phyloP scores from a whole-genome alignment of 2,329 filamentous ascomycete genomes.

The Cordyceps cateniannulata region DNA sequence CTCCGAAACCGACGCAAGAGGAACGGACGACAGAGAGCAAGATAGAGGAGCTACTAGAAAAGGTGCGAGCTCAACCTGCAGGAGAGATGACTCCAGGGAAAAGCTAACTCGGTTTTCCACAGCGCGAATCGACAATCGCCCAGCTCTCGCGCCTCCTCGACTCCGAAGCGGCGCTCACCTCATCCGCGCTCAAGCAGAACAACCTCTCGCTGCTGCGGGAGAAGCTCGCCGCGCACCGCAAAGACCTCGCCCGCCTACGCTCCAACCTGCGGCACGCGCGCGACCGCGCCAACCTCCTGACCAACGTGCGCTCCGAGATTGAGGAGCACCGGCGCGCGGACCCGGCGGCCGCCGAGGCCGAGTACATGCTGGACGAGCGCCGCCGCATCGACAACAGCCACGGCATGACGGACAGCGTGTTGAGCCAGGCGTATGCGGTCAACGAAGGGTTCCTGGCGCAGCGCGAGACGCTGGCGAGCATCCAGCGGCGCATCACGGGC shows the following conservation, averaged over 20 bases:
- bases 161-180: slow-evolving; percentile 78
- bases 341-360: slow-evolving; percentile 77
- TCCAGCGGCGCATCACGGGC: slow-evolving; percentile 83
- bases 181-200: slow-evolving; percentile 94
- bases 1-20: slow-evolving; percentile 77
- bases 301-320: slow-evolving; percentile 87
- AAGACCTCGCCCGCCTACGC: slow-evolving; percentile 71
- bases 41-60: slow-evolving; percentile 77
- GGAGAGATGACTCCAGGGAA: too few relatives aligned
- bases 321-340: slow-evolving; percentile 79
- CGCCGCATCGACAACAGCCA: slow-evolving; percentile 81
- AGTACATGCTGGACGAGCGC: slow-evolving; percentile 95
- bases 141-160: slow-evolving; percentile 87
- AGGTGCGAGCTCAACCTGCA: slow-evolving; percentile 39
- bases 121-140: slow-evolving; percentile 76
- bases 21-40: slow-evolving; percentile 74
- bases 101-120: slow-evolving; percentile 3
- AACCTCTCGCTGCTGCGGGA: slow-evolving; percentile 89
- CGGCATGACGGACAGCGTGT: slow-evolving; percentile 79
- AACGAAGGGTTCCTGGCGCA: slow-evolving; percentile 87
- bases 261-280: slow-evolving; percentile 69
- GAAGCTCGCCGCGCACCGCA: slow-evolving; percentile 79
- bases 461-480: slow-evolving; percentile 78
- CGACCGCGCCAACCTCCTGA: slow-evolving; percentile 82
- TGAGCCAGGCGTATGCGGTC: slow-evolving; percentile 93